Conservation (phyloP, 2,329 filamentous ascomycete genomes). For the Claviceps maximensis region DNA sequence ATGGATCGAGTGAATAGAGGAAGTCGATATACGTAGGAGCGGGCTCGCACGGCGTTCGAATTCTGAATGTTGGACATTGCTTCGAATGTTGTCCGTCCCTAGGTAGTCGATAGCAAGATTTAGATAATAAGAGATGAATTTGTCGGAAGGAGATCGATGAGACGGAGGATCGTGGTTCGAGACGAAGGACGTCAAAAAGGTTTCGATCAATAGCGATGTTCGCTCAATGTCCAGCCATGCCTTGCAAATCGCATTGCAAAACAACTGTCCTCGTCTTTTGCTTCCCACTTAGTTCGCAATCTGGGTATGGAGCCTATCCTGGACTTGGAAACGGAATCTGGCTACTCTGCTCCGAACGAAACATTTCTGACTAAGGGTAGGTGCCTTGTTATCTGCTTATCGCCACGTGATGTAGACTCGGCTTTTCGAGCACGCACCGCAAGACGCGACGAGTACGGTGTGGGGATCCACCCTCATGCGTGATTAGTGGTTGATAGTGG, state of each 20-base stretch:
- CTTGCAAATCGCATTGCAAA: not conserved
- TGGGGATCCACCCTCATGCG: not conserved
- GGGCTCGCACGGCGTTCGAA: slow-evolving; percentile 60
- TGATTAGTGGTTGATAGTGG: not conserved
- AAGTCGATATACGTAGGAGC: slow-evolving; percentile 72
- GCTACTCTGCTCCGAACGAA: not conserved
- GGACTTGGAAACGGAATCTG: not conserved
- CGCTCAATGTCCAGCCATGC: not conserved
- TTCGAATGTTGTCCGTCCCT: not conserved
- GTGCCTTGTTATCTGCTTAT: not conserved
- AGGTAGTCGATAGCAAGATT: not conserved
- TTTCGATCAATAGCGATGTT: not conserved
- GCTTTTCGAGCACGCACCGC: too few species aligned
- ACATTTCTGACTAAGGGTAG: not conserved
- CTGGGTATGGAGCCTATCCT: not conserved
- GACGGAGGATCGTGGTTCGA: too few species aligned
- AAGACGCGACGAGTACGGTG: too few species aligned
- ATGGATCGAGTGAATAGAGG: slow-evolving; percentile 73
- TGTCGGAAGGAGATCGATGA: not conserved
- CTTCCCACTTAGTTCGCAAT: not conserved
- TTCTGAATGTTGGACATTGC: slow-evolving; percentile 12
- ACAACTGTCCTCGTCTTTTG: not conserved
- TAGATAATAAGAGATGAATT: not conserved
- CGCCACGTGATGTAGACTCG: not conserved
- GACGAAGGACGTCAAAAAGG: not conserved